Evolutionary conservation across 805 yeast species (phyloP), one percentile per base, ranked within the genome.

Genomic region (Kurtzmaniella fragi): DNA sequence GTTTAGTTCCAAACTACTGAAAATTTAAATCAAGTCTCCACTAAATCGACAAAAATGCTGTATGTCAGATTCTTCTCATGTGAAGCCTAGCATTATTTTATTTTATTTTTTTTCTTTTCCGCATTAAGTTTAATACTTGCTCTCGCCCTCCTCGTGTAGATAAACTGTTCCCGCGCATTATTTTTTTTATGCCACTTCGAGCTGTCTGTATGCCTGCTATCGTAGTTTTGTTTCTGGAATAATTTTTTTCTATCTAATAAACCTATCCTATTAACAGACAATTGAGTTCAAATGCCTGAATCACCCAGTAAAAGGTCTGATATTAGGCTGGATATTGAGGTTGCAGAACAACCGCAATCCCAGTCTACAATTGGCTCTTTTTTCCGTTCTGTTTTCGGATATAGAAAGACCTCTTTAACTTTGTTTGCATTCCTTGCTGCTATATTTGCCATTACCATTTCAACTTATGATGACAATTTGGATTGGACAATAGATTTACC

Each of bases 371-470:
- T 67, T 43, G 49, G 62, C 9, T 48, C 56, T 26, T 45, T 50
- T 29, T 33, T 65, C 20, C 67, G 82, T 39, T 67, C 80, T 5
- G 57, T 75, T 1, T 79, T 82, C 55, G 80, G 84, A n/a, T 84
- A 83, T 62, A 61, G 91, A 44, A 84, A 84, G 59, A 82, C 90
- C 0, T 71, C 86, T 1, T 67, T 84, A 33, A 78, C 88, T 7
- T 47, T 80, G 3, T 55, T 82, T 37, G 73, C 79, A 5, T 54
- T 77, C 1, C 25, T 75, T 6, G 70, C 85, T 0, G 25, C 25
- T 8, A 5, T 20, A 20, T 5, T 20, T 8, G 8, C 25, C 25
- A 20, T 20, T 8, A 68, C 75, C 37, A 38, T 71, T 1, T 38
- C 59, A 4, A 66, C 78, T 2, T 57, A 74, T 7, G 73, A 69